These are phyloP conservation scores for Arabidopsis thaliana DNA, from an alignment of 345 rosid species.

Conservation along the genomic window TAIR10.1 NC_003074.8:862001-862500, in stretches of 20 bases:
- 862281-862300: constrained; percentile 63
- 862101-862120: constrained; percentile 54
- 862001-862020: constrained; percentile 59
- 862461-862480: constrained; percentile 50
- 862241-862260: constrained; percentile 56
- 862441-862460: constrained; percentile 53
- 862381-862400: constrained; percentile 58
- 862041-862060: constrained; percentile 55
- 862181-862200: constrained; percentile 53
- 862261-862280: constrained; percentile 55
- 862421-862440: constrained; percentile 59
- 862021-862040: constrained; percentile 52
- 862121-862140: constrained; percentile 54
- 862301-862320: constrained; percentile 55
- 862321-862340: constrained; percentile 48
- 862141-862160: constrained; percentile 60
- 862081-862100: constrained; percentile 51
- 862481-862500: constrained; percentile 55
- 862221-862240: constrained; percentile 56
- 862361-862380: constrained; percentile 55
- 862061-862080: constrained; percentile 50
- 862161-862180: constrained; percentile 52
- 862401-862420: constrained; percentile 60
- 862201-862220: constrained; percentile 68
- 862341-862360: constrained; percentile 51